Percentiles rank a stretch among this genome's conserved stretches.
These are phyloP conservation scores for Vitis hybrid DNA, from an alignment of 177 flowering plant genomes.

Conservation along the genomic window DNA sequence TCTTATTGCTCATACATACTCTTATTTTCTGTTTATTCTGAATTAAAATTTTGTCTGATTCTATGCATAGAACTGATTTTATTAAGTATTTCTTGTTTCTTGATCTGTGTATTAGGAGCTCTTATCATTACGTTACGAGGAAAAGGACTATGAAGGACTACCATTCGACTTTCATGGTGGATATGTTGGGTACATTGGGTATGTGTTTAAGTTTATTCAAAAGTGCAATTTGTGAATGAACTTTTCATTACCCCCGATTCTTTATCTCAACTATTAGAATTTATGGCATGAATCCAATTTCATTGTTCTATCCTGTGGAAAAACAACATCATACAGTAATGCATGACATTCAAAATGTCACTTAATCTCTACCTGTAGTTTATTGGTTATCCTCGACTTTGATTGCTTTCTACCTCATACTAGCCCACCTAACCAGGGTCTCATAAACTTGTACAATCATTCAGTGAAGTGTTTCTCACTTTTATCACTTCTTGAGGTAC, in stretches of 20 bases:
- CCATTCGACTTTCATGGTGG: conserved; percentile 98
- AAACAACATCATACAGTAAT: background rate
- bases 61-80: background rate
- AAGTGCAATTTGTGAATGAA: background rate
- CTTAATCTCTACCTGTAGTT: background rate
- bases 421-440: background rate
- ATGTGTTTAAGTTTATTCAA: conserved; percentile 26
- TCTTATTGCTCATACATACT: background rate
- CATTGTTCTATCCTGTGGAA: background rate
- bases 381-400: too few species aligned
- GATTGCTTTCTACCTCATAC: background rate
- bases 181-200: conserved; percentile 94
- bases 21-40: background rate
- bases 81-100: conserved; percentile 2
- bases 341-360: background rate
- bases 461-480: background rate
- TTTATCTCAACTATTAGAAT: background rate
- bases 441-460: background rate
- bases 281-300: background rate
- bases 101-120: conserved; percentile 65
- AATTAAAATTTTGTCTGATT: conserved; percentile 3
- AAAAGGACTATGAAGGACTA: conserved; percentile 74
- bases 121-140: conserved; percentile 50
- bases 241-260: background rate
- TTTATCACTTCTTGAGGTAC: too few species aligned